Percentiles rank a stretch among this genome's conserved stretches.
phyloP scores from a whole-genome alignment of 1,284 basidiomycete genomes.

The Cerrena zonata region DNA sequence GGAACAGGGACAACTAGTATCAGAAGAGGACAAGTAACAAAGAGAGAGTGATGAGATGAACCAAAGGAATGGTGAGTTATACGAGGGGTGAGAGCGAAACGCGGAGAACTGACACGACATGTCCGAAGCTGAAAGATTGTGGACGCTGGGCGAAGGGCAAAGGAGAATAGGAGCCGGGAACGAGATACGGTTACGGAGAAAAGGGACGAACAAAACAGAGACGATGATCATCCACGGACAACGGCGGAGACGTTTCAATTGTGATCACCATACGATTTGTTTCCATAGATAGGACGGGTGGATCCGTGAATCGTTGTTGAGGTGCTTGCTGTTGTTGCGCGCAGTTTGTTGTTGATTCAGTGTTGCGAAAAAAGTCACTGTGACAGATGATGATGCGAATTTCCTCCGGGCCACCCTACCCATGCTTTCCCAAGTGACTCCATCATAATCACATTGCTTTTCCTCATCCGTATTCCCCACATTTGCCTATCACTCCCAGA shows the following conservation, averaged over 20 bases:
- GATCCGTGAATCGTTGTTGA: background rate
- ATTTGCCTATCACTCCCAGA: constrained; percentile 1
- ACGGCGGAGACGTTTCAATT: background rate
- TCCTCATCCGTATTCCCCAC: background rate
- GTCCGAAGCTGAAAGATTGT: background rate
- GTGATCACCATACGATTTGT: constrained; percentile 2
- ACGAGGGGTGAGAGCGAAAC: background rate
- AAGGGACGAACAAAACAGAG: constrained; percentile 11
- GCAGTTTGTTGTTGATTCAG: too few relatives aligned
- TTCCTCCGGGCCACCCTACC: background rate
- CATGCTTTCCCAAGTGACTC: background rate
- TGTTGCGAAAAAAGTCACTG: too few relatives aligned
- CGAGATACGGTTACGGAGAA: constrained; percentile 4
- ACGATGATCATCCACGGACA: background rate
- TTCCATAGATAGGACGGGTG: constrained; percentile 2
- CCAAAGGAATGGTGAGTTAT: background rate
- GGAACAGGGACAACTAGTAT: constrained; percentile 1
- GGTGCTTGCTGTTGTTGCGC: background rate
- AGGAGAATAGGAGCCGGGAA: background rate
- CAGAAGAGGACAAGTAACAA: constrained; percentile 1
- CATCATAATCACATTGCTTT: background rate
- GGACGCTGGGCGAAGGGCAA: too few relatives aligned
- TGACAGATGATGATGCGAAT: background rate
- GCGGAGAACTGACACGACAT: background rate
- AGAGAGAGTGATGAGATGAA: constrained; percentile 1